Base-by-base conservation (phyloP, 441 rosid genomes). In the Pelargonium fulgidum region DNA sequence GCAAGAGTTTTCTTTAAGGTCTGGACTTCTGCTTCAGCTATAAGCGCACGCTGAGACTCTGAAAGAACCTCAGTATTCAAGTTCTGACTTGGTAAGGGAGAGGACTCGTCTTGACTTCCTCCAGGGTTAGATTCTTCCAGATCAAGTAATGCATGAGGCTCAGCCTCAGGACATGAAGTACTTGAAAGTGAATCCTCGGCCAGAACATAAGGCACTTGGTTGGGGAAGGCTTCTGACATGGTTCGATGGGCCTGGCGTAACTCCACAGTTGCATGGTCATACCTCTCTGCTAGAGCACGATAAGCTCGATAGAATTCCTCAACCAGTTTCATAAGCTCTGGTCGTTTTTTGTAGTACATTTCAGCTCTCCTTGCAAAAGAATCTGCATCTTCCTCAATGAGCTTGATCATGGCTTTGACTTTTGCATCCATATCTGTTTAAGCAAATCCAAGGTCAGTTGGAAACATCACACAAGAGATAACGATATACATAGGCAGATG, bases 351-450 rank as follows among this genome's bases (percentile, higher is more conserved):
- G 73, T 84, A 89, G 75, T 86, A 89, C 94, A 89, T 89, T 62
- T 89, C 94, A 20, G 94, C 94, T 14, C 91, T 83, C 76, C 86
- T 86, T 22, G 94, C 91, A 83, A 89, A 89, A 39, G 91, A 86
- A 82, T 89, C 94, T 11, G 91, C 91, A 78, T 89, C 94, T 80
- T 84, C 87, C 77, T 89, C 94, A 0, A 86, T 89, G 52, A 89
- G 87, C 79, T 89, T 86, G 79, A 89, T 85, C 91, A 89, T 89
- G 62, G 83, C 75, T 81, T 89, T 89, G 17, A 89, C 94, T 80
- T 86, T 89, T 62, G 79, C 52, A 80, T 89, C 94, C 90, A 89
- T 89, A 75, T 85, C 94, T 89, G 81, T 72, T 48, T 33, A 20
- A 54, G 71, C 17, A 81, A 4, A 47, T 71, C 67, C 20, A 20